phyloP scores from a whole-genome alignment of 176 grass and related monocot species.

The Phyllostachys edulis region DNA sequence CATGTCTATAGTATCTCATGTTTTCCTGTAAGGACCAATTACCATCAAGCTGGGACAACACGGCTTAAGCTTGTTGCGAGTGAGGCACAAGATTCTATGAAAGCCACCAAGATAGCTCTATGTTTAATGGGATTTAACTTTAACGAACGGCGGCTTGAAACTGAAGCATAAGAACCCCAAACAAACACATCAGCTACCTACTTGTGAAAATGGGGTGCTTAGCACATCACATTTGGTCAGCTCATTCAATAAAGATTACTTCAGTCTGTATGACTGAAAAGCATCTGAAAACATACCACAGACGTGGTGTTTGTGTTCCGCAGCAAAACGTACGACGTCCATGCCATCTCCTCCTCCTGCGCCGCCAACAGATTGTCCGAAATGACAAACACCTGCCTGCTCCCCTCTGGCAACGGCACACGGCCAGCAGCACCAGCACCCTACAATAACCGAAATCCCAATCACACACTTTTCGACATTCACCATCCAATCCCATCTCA shows the following conservation, averaged over 20 bases:
- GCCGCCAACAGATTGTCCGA: constrained; percentile 50
- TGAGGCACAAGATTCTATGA: background rate
- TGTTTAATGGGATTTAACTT: background rate
- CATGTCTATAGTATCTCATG: background rate
- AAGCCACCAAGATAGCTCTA: background rate
- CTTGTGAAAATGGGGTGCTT: background rate
- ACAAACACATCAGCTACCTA: background rate
- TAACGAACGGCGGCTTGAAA: background rate
- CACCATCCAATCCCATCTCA: background rate
- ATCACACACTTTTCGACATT: background rate
- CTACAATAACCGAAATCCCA: constrained; percentile 41
- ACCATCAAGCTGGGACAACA: background rate
- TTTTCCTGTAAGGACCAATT: background rate
- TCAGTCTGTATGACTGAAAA: background rate
- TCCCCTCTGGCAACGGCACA: constrained; percentile 69
- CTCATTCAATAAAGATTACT: constrained; percentile 1
- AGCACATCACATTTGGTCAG: background rate
- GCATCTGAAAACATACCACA: constrained; percentile 52
- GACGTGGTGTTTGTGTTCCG: constrained; percentile 83
- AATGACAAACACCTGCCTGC: constrained; percentile 70
- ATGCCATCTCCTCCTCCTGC: constrained; percentile 78
- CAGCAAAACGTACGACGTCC: constrained; percentile 79
- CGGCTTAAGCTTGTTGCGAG: background rate
- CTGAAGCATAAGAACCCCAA: background rate
- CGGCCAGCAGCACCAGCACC: too few relatives aligned